Evolutionary conservation across 331 rosid species (phyloP), one percentile per base, ranked within the genome.

Genomic region (Quercus phellos): DNA sequence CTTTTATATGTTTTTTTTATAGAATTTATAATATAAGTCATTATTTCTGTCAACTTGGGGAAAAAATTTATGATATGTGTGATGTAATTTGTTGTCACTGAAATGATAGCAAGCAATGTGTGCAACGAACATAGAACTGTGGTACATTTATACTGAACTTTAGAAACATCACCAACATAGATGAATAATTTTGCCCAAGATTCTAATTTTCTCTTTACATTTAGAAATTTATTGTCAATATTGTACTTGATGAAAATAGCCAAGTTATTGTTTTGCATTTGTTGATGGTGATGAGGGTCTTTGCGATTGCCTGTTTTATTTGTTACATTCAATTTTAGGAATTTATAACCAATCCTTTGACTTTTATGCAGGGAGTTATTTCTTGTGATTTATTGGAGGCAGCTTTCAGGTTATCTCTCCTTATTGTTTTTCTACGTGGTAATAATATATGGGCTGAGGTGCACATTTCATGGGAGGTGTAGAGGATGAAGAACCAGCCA

Each of bases 401-500:
- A 78, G 72, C 60, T 81, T 56, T 64, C 46, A 59, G 60, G 80
- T 53, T 29, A 75, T 68, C 74, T 80, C 70, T 34, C 79, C 73
- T 74, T 61, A 7, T 70, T 84, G 77, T 75, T 84, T 74, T 76
- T 55, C 77, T 68, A 19, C 55, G 54, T 60, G 75, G 81, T 77
- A 82, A 73, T 70, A 78, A 88, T 94, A 83, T 88, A 94, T 94
- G 99, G 99, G 92, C 96, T 94, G 99, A 92, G 90, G 91, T 85
- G 81, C 75, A 84, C 98, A 82, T 94, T 94, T 92, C 98, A 94
- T 94, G 99, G 99, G 99, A 90, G 96, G 99, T 86, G 97, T 90
- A 86, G 98, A 87, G 72, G 98, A 94, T 94, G 99, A 92, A 90
- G 98, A 92, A 86, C 99, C 98, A 90, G 96, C 92, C 55, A 85